These are phyloP conservation scores for Fusarium protoensiforme DNA, from an alignment of 2,329 filamentous ascomycete genomes.

Conservation along the genomic window DNA sequence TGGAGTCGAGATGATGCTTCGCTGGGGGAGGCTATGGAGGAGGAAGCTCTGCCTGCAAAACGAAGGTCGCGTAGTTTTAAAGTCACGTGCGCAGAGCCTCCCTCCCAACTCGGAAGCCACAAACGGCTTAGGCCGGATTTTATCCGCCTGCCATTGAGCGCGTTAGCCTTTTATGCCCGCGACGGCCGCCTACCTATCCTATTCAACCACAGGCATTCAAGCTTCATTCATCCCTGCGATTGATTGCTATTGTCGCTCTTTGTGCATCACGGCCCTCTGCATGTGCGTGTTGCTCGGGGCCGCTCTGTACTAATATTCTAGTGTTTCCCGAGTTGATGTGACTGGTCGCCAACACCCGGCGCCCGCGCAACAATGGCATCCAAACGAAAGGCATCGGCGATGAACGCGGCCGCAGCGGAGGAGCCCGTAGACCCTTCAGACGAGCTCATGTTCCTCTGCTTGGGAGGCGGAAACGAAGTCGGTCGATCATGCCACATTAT, in stretches of 20 bases:
- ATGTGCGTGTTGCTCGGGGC: conserved; percentile 10
- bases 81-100: conserved; percentile 53
- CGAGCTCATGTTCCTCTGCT: conserved; percentile 91
- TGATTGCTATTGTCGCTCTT: conserved; percentile 10
- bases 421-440: conserved; percentile 93
- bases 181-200: conserved; percentile 23
- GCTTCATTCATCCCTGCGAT: not conserved
- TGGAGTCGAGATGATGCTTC: conserved; percentile 37
- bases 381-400: conserved; percentile 87
- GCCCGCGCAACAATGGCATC: conserved; percentile 75
- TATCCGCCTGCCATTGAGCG: conserved; percentile 38
- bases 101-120: not conserved
- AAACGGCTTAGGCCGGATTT: conserved; percentile 33
- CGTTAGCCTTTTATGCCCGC: conserved; percentile 32
- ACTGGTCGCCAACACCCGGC: conserved; percentile 24
- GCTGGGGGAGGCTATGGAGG: conserved; percentile 41
- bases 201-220: not conserved
- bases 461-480: conserved; percentile 97
- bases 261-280: conserved; percentile 11
- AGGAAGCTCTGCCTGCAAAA: conserved; percentile 46
- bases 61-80: conserved; percentile 54
- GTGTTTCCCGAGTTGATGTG: conserved; percentile 29
- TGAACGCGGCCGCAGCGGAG: conserved; percentile 74
- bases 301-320: conserved; percentile 27
- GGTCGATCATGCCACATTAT: conserved; percentile 97